A percentile compares a stretch with the other conserved stretches of the same genome.
phyloP scores from a whole-genome alignment of 2,329 filamentous ascomycete genomes.

The Sporothrix brasiliensis region DNA sequence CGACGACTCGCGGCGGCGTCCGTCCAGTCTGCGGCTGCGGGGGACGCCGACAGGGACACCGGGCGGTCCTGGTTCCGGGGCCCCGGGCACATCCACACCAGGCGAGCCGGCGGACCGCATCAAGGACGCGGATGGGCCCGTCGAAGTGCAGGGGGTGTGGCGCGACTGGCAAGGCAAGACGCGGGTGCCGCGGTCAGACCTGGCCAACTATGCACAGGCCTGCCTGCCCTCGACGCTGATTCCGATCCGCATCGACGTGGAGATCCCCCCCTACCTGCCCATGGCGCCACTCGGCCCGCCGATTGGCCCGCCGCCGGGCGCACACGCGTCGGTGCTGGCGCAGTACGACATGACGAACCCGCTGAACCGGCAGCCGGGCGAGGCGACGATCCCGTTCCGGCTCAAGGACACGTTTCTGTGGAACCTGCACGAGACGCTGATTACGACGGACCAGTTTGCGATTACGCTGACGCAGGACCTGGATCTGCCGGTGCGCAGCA shows the following conservation, averaged over 20 bases:
- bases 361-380: constrained; percentile 72
- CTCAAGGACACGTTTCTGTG: constrained; percentile 95
- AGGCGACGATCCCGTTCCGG: constrained; percentile 80
- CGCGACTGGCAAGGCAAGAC: constrained; percentile 92
- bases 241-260: constrained; percentile 93
- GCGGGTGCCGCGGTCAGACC: constrained; percentile 57
- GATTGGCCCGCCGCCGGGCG: constrained; percentile 38
- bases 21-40: constrained; percentile 83
- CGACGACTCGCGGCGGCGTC: constrained; percentile 73
- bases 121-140: constrained; percentile 76
- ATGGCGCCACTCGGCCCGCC: constrained; percentile 42
- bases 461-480: constrained; percentile 86
- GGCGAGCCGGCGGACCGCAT: constrained; percentile 70
- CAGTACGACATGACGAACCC: constrained; percentile 71
- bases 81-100: background rate
- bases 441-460: constrained; percentile 96
- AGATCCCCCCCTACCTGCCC: constrained; percentile 77
- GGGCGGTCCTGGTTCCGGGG: background rate
- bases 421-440: constrained; percentile 93
- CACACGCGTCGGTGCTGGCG: constrained; percentile 65
- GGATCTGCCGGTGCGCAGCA: constrained; percentile 76
- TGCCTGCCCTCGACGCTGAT: constrained; percentile 86
- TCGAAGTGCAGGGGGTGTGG: constrained; percentile 88
- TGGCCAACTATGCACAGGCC: constrained; percentile 66
- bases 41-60: constrained; percentile 65